Base-by-base conservation (phyloP, 352 stramenopile species). In the Phytophthora brassicae region DNA sequence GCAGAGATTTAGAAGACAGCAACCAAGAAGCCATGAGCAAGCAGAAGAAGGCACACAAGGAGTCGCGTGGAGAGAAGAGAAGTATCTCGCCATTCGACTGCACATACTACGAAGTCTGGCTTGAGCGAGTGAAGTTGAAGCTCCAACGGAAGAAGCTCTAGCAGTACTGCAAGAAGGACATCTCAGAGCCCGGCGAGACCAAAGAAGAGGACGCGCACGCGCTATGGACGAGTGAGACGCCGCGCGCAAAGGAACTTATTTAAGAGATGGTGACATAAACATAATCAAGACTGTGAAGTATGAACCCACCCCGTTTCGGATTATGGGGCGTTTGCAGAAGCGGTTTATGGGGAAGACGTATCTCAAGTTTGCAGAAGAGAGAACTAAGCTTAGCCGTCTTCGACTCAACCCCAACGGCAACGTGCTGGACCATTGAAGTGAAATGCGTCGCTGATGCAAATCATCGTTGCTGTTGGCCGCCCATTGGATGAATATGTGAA, bases 281-380 rank as follows among this genome's bases (percentile, higher is more conserved):
- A 39, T 47, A 3, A 19, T 56, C 35, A 56, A 56, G 16, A 56
- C 20, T 11, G 35, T 56, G 49, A 47, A 56, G 49, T 56, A 47
- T 4, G 48, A 56, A 8, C 20, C 31, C 2, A 56, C 48, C 0
- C 48, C 48, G 4, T 56, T 36, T n/a, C 16, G 33, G 35, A 35
- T 56, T 9, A 46, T 56, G 33, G 48, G 45, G 33, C 48, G 22
- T 7, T 36, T 56, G 48, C 44, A 56, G 31, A 56, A 20, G 36
- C 26, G 19, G 2, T 56, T 26, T 35, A 36, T 74, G 5, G 48
- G 48, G 4, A 44, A 31, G 26, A 31, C 26, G 26, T 31, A 31
- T 8, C 26, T 31, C 8, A 9, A 31, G 26, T 31, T 9, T n/a
- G 29, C 47, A 5, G 47, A 55, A 14, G 47, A 55, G 31, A 55